Conservation (phyloP, 306 rosid genomes). For the Citrullus colocynthis region DNA sequence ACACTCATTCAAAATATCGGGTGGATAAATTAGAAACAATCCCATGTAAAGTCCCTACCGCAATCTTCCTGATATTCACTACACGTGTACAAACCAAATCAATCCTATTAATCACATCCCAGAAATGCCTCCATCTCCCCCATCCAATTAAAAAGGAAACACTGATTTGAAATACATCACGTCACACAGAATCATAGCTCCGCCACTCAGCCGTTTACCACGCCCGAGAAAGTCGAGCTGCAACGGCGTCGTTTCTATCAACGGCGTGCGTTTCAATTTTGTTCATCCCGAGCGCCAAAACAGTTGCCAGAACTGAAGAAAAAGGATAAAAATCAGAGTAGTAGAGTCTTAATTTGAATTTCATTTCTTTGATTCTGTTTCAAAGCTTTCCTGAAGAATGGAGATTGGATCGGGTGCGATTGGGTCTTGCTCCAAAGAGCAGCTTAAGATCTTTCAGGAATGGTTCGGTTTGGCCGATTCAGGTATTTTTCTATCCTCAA, state of each 20-base stretch:
- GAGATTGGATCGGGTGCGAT: conserved; percentile 30
- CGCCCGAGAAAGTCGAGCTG: neutral
- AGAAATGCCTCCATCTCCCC: neutral
- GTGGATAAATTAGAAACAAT: neutral
- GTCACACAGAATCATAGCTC: neutral
- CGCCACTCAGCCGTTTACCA: neutral
- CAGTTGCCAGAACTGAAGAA: neutral
- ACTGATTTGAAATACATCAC: neutral
- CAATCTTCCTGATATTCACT: neutral
- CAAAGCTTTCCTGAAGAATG: conserved; percentile 20
- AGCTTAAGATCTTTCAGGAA: conserved; percentile 44
- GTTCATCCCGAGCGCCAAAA: conserved; percentile 9
- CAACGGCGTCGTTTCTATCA: neutral
- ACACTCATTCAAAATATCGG: neutral
- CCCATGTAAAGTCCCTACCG: neutral
- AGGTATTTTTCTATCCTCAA: conserved; percentile 20
- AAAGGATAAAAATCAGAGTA: neutral
- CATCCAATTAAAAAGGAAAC: neutral
- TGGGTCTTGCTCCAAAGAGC: conserved; percentile 39
- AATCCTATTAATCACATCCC: neutral
- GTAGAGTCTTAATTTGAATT: neutral
- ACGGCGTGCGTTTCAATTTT: neutral
- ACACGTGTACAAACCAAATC: neutral
- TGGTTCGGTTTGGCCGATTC: conserved; percentile 85
- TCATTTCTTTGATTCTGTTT: neutral